Percentiles rank a stretch among this genome's conserved stretches.
phyloP scores from a whole-genome alignment of 768 basidiomycete genomes.

The Filobasidium floriforme region DNA sequence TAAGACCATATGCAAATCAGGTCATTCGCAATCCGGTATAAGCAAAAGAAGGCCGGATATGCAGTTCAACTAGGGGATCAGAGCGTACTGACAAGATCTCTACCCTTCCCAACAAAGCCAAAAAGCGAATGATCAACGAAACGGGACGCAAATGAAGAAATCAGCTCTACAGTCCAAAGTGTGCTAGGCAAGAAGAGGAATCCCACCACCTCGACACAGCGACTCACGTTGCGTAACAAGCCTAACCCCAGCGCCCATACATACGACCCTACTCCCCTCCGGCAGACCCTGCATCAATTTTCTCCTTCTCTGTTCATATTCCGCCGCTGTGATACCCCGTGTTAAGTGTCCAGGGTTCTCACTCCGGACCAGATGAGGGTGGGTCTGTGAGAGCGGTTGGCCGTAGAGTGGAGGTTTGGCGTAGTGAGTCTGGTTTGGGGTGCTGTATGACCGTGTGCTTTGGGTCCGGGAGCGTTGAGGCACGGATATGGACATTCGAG shows the following conservation, averaged over 20 bases:
- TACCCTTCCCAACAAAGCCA: slow-evolving; percentile 36
- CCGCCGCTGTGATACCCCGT: slow-evolving; percentile 66
- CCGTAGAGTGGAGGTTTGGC: slow-evolving; percentile 69
- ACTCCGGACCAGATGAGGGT: slow-evolving; percentile 70
- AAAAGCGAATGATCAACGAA: too few relatives aligned
- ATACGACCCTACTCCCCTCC: slow-evolving; percentile 64
- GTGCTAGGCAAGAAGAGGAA: background rate
- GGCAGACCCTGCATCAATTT: slow-evolving; percentile 68
- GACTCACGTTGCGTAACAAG: slow-evolving; percentile 58
- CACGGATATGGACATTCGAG: too few relatives aligned
- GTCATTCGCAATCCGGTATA: too few relatives aligned
- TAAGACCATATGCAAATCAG: slow-evolving; percentile 41
- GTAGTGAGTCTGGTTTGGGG: background rate
- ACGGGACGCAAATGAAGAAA: too few relatives aligned
- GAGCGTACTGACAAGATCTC: slow-evolving; percentile 64
- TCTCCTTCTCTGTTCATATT: slow-evolving; percentile 66
- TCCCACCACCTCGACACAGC: slow-evolving; percentile 25
- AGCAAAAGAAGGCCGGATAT: too few relatives aligned
- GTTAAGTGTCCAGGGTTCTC: slow-evolving; percentile 64
- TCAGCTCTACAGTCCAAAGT: too few relatives aligned
- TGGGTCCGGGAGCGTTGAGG: too few relatives aligned
- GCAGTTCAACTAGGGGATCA: background rate
- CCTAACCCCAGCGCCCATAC: slow-evolving; percentile 61
- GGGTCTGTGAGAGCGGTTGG: slow-evolving; percentile 68
- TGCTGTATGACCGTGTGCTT: background rate